These are phyloP conservation scores for Carex pumila DNA, from an alignment of 176 grass and related monocot genomes.

Conservation along the genomic window DNA sequence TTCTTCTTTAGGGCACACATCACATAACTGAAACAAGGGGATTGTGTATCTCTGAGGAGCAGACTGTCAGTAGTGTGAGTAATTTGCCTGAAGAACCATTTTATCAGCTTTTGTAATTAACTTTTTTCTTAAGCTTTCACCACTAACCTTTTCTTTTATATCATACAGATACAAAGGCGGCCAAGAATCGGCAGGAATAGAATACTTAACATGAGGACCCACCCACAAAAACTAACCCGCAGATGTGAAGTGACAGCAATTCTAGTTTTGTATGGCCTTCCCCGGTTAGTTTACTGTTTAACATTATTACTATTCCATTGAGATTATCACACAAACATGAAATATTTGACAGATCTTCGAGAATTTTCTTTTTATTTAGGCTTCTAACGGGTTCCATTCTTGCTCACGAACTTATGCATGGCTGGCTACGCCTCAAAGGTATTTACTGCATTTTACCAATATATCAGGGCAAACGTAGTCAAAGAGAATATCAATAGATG, in stretches of 20 bases:
- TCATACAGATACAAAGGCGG: conserved; percentile 55
- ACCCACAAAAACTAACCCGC: conserved; percentile 64
- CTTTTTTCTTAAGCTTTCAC: not conserved
- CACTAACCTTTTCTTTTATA: not conserved
- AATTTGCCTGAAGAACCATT: conserved; percentile 13
- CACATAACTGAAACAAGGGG: conserved; percentile 94
- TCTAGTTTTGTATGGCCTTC: conserved; percentile 86
- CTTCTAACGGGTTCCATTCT: conserved; percentile 92
- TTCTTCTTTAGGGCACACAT: conserved; percentile 55
- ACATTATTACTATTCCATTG: not conserved
- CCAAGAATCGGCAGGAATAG: conserved; percentile 67
- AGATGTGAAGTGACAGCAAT: conserved; percentile 86
- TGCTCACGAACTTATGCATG: conserved; percentile 93
- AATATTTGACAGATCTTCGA: not conserved
- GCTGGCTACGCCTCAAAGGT: conserved; percentile 95
- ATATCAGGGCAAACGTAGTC: not conserved
- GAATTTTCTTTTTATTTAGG: conserved; percentile 33
- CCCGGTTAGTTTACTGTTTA: conserved; percentile 43
- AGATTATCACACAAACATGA: not conserved
- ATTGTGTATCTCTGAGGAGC: conserved; percentile 89
- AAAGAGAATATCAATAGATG: not conserved
- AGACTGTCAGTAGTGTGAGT: conserved; percentile 81
- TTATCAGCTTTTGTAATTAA: not conserved
- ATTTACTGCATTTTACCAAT: not conserved
- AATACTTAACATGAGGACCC: conserved; percentile 67